phyloP scores from a whole-genome alignment of 192 early-diverging fungal genomes.

The Fimicolochytrium jonesii region DNA sequence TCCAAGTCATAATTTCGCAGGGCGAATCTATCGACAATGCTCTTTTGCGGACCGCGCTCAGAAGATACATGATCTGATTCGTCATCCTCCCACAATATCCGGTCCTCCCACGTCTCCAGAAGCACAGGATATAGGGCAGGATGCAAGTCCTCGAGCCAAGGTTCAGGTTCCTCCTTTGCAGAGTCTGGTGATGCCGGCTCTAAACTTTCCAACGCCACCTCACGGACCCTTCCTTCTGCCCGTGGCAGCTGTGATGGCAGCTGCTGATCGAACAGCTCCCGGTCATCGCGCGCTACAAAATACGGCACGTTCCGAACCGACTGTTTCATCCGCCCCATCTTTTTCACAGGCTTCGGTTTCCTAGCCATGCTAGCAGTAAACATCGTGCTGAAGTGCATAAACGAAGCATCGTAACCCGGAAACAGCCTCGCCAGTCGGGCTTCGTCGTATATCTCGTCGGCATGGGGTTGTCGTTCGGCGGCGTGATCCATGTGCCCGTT shows the following conservation, averaged over 20 bases:
- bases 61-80: too few species aligned
- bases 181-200: not conserved
- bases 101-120: slow-evolving; percentile 79
- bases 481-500: too few species aligned
- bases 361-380: not conserved
- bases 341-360: not conserved
- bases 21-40: slow-evolving; percentile 19
- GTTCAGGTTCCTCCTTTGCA: not conserved
- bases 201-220: not conserved
- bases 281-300: slow-evolving; percentile 9
- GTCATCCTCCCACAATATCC: slow-evolving; percentile 68
- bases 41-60: too few species aligned
- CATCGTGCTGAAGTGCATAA: slow-evolving; percentile 13
- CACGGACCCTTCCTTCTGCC: not conserved
- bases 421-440: not conserved
- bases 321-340: not conserved
- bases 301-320: not conserved
- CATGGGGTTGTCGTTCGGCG: too few species aligned
- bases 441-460: not conserved
- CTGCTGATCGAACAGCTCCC: slow-evolving; percentile 9
- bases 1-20: slow-evolving; percentile 60
- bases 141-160: not conserved
- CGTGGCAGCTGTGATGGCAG: not conserved
- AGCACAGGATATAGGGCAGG: slow-evolving; percentile 47
- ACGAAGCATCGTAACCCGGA: slow-evolving; percentile 1